Evolutionary conservation across 805 yeast species (phyloP), one percentile per base, ranked within the genome.

Genomic region (Lachancea nothofagi): DNA sequence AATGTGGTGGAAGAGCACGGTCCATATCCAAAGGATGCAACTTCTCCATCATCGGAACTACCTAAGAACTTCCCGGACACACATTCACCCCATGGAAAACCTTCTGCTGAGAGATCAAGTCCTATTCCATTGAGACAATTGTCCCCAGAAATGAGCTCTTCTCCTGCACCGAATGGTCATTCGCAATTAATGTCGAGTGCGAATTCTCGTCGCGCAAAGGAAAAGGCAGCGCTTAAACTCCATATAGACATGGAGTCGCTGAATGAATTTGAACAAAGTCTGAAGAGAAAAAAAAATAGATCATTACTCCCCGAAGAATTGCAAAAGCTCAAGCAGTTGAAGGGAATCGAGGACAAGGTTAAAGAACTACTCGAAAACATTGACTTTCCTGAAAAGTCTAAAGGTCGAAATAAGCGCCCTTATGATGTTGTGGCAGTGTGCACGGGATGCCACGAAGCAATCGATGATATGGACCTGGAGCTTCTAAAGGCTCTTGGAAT

Each of bases 221-320:
- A 71, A 28, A 75, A 80, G 50, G 94, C 94, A 0, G 79, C 78
- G 1, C 63, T 65, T 42, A 79, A 77, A 53, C 63, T 85, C 12
- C 90, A 81, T 50, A 71, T 72, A 8, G 77, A 80, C 55, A 83
- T 85, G 71, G 74, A 74, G 42, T 80, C 80, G 33, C 68, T 84
- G 46, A 82, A 81, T 51, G 70, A 67, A 36, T 84, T 74, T 52
- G 80, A 79, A 44, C 70, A 75, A 46, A 77, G 75, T 49, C 68
- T 71, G 20, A 65, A 69, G 17, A 64, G 68, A 65, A 46, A 57
- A 50, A 37, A 58, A 52, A 32, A 67, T 61, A 33, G 51, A 46
- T 33, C 37, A 30, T 36, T 57, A 9, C 43, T 72, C 9, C 75
- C 77, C 0, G 66, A 62, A 30, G 76, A 72, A 47, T 41, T 64